phyloP scores from a whole-genome alignment of 805 yeast species.

The Wickerhamomyces tratensis region DNA sequence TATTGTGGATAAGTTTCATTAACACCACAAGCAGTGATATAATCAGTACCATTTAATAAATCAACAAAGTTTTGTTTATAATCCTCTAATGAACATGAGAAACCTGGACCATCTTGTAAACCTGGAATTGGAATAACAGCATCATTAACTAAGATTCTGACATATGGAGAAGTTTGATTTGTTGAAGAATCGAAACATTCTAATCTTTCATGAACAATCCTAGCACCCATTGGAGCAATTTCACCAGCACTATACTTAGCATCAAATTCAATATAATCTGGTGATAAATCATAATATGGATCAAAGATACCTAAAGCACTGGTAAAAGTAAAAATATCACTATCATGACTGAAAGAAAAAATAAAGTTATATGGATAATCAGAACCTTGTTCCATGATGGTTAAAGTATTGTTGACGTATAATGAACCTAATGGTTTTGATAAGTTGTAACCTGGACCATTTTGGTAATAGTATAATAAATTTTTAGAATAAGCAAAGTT shows the following conservation, averaged over 20 bases:
- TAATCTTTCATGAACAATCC: conserved; percentile 40
- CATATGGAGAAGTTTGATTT: conserved; percentile 22
- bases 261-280: conserved; percentile 35
- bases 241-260: conserved; percentile 38
- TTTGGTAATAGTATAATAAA: conserved; percentile 45
- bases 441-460: conserved; percentile 54
- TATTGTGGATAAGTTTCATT: conserved; percentile 10
- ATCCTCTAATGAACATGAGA: conserved; percentile 30
- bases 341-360: conserved; percentile 70
- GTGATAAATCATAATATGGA: conserved; percentile 28
- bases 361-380: conserved; percentile 47
- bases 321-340: conserved; percentile 49
- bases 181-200: conserved; percentile 27
- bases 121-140: conserved; percentile 41
- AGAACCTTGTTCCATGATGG: conserved; percentile 36
- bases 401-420: conserved; percentile 40
- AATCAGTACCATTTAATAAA: conserved; percentile 21
- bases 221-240: conserved; percentile 49
- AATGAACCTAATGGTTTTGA: conserved; percentile 54
- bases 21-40: conserved; percentile 22
- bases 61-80: conserved; percentile 22
- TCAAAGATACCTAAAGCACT: conserved; percentile 52
- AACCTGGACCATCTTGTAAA: conserved; percentile 47
- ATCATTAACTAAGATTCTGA: conserved; percentile 41
- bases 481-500: conserved; percentile 54